phyloP scores from a whole-genome alignment of 495 filamentous ascomycete genomes.

The Glarea lozoyensis region DNA sequence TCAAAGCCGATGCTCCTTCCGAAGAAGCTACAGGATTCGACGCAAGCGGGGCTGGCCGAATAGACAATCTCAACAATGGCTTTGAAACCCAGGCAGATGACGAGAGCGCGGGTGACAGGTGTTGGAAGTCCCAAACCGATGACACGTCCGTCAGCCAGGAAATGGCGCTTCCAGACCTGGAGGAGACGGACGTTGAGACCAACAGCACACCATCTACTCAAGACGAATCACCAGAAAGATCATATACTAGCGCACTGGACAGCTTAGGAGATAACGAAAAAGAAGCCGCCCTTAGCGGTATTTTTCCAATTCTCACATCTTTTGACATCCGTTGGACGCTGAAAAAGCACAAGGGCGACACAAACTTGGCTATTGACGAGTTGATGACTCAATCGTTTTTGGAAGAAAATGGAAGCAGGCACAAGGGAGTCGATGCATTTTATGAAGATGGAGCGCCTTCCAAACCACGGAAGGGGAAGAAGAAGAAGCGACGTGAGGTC shows the following conservation, averaged over 20 bases:
- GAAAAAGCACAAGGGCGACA: slow-evolving; percentile 52
- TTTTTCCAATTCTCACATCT: slow-evolving; percentile 58
- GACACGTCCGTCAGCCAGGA: slow-evolving; percentile 12
- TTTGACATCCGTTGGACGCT: slow-evolving; percentile 58
- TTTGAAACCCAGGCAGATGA: slow-evolving; percentile 15
- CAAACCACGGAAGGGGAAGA: slow-evolving; percentile 29
- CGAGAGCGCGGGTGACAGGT: slow-evolving; percentile 15
- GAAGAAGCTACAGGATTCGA: slow-evolving; percentile 71
- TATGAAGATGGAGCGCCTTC: slow-evolving; percentile 30
- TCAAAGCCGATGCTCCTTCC: slow-evolving; percentile 50
- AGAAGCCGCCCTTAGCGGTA: slow-evolving; percentile 44
- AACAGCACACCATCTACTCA: not conserved
- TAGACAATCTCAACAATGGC: slow-evolving; percentile 2
- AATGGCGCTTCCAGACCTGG: slow-evolving; percentile 21
- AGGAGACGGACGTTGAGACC: slow-evolving; percentile 17
- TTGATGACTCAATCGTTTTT: slow-evolving; percentile 70
- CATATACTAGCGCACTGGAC: slow-evolving; percentile 26
- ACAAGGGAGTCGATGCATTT: slow-evolving; percentile 78
- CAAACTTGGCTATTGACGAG: slow-evolving; percentile 67
- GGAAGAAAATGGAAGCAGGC: slow-evolving; percentile 45
- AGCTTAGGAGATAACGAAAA: slow-evolving; percentile 48
- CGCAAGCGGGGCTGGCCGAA: slow-evolving; percentile 57
- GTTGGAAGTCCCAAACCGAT: slow-evolving; percentile 12
- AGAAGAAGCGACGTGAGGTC: slow-evolving; percentile 33
- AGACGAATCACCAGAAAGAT: slow-evolving; percentile 7